Conservation (phyloP, 2,329 filamentous ascomycete genomes). For the Capronia americana region DNA sequence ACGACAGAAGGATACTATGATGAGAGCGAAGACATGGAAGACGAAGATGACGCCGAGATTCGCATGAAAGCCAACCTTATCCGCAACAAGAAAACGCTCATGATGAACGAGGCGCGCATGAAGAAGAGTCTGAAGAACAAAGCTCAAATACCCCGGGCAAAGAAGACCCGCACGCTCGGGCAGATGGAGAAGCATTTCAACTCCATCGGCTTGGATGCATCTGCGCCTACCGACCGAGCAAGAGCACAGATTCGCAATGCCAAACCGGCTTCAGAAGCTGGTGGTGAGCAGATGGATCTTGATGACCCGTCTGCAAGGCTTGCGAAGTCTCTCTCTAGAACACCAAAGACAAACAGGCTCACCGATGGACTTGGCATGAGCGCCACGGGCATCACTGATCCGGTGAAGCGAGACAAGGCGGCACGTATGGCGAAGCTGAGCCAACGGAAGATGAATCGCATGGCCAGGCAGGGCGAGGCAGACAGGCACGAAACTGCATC, state of each 20-base stretch:
- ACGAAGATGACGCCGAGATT: conserved; percentile 86
- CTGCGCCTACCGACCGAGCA: conserved; percentile 74
- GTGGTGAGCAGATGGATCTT: conserved; percentile 58
- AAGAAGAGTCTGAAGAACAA: conserved; percentile 97
- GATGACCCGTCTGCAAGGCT: conserved; percentile 45
- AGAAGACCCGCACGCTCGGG: conserved; percentile 79
- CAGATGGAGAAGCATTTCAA: conserved; percentile 88
- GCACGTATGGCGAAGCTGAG: conserved; percentile 85
- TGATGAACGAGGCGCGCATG: conserved; percentile 93
- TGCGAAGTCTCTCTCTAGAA: conserved; percentile 61
- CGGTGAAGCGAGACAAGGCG: conserved; percentile 73
- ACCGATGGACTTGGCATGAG: conserved; percentile 62
- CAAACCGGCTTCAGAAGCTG: conserved; percentile 66
- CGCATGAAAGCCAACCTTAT: conserved; percentile 93
- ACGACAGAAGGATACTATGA: conserved; percentile 94
- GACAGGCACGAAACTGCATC: conserved; percentile 86
- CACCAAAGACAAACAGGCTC: conserved; percentile 67
- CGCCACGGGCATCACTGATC: conserved; percentile 77
- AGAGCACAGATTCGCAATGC: conserved; percentile 70
- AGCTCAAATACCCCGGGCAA: conserved; percentile 85
- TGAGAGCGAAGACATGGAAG: conserved; percentile 79
- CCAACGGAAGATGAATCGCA: conserved; percentile 98
- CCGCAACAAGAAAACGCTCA: conserved; percentile 89
- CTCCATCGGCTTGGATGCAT: conserved; percentile 82
- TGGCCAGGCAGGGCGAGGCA: conserved; percentile 95